phyloP scores from a whole-genome alignment of 768 basidiomycete genomes.

The Dentipellis sp. region DNA sequence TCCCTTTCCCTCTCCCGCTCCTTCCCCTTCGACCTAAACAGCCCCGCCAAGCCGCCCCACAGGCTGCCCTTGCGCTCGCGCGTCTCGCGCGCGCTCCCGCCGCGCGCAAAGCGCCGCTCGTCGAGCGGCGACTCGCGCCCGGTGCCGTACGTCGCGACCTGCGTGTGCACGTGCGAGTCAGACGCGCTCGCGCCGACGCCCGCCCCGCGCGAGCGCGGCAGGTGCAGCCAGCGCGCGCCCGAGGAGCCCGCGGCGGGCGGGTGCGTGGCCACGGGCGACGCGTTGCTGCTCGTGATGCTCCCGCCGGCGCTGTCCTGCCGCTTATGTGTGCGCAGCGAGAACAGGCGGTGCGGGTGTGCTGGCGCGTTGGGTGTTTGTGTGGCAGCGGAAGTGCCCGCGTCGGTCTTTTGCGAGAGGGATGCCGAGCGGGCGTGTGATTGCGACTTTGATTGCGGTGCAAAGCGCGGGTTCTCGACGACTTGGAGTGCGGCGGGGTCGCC shows the following conservation, averaged over 20 bases:
- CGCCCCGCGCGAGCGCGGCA: background rate
- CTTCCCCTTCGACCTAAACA: background rate
- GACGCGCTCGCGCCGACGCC: background rate
- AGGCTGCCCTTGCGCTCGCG: background rate
- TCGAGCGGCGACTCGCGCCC: background rate
- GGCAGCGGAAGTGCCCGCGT: background rate
- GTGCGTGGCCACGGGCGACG: background rate
- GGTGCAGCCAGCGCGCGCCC: conserved; percentile 1
- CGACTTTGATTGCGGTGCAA: background rate
- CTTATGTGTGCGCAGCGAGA: background rate
- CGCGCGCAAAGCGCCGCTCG: background rate
- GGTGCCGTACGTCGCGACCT: background rate
- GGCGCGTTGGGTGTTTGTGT: background rate
- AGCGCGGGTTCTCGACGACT: conserved; percentile 12
- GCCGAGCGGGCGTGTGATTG: background rate
- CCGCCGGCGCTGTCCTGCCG: conserved; percentile 2
- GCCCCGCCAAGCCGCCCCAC: conserved; percentile 1
- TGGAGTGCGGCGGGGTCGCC: conserved; percentile 11
- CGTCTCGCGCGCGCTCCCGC: background rate
- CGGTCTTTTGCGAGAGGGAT: background rate
- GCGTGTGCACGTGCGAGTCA: background rate
- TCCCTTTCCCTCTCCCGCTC: conserved; percentile 1
- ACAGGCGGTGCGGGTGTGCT: background rate
- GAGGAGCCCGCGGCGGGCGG: conserved; percentile 5
- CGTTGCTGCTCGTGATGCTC: background rate